Conservation (phyloP, 306 rosid genomes). For the Vigna nakashimae region DNA sequence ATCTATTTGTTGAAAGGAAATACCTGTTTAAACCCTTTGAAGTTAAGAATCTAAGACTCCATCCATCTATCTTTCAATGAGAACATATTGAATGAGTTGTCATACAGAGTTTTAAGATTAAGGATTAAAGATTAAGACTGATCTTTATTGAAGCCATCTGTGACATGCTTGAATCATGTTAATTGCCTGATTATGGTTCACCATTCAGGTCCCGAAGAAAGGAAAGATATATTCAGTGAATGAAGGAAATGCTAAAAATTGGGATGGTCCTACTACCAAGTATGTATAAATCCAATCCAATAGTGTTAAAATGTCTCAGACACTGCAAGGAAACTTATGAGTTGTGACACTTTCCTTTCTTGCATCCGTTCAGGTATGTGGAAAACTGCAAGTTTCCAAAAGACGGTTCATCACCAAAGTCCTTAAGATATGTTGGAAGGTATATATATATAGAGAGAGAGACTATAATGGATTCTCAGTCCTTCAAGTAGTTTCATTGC, state of each 20-base stretch:
- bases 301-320: slow-evolving; percentile 3
- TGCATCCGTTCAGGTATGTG: slow-evolving; percentile 59
- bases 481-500: neutral
- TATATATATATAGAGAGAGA: neutral
- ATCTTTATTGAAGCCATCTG: slow-evolving; percentile 1
- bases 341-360: slow-evolving; percentile 33
- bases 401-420: slow-evolving; percentile 82
- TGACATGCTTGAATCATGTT: slow-evolving; percentile 3
- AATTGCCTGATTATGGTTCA: slow-evolving; percentile 31
- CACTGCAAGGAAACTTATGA: slow-evolving; percentile 3
- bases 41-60: neutral
- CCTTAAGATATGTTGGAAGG: slow-evolving; percentile 87
- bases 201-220: slow-evolving; percentile 70
- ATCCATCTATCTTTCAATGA: neutral
- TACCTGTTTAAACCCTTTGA: neutral
- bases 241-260: slow-evolving; percentile 89
- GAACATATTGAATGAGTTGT: neutral
- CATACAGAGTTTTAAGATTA: neutral
- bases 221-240: slow-evolving; percentile 90
- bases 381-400: slow-evolving; percentile 79
- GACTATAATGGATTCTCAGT: neutral
- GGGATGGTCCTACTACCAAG: slow-evolving; percentile 82
- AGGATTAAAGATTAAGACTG: neutral
- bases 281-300: slow-evolving; percentile 39
- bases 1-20: neutral